These are phyloP conservation scores for Trifolium pratense DNA, from an alignment of 306 rosid species.

Conservation along the genomic window DNA sequence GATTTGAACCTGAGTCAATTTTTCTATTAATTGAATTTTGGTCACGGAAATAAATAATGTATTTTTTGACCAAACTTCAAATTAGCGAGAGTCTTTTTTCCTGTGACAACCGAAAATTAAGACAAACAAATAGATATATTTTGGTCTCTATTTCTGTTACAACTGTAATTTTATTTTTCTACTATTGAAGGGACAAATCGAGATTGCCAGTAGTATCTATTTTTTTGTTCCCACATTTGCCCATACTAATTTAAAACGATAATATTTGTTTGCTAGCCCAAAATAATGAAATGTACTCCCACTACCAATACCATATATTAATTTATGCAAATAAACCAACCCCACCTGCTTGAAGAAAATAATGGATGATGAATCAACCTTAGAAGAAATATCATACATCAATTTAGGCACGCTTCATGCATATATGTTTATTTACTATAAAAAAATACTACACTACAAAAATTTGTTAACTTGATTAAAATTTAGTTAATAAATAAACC, in stretches of 20 bases:
- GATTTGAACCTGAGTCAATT: no score
- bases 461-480: neutral
- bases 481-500: neutral
- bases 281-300: constrained; percentile 16
- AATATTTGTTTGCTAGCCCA: neutral
- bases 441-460: neutral
- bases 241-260: neutral
- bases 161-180: neutral
- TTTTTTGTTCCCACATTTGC: no score
- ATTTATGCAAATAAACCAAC: constrained; percentile 36
- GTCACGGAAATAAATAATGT: no score
- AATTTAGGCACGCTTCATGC: neutral
- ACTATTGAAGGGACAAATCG: neutral
- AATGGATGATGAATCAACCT: constrained; percentile 28
- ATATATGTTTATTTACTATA: neutral
- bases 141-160: no score
- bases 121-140: no score
- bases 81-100: no score
- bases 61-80: no score
- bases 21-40: no score
- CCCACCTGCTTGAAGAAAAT: constrained; percentile 40
- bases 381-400: constrained; percentile 31
- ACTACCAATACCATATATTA: constrained; percentile 20
- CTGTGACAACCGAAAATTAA: no score
- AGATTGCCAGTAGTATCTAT: neutral